These are phyloP conservation scores for Datura wrightii DNA, from an alignment of 257 asterid species.

Conservation along the genomic window DNA sequence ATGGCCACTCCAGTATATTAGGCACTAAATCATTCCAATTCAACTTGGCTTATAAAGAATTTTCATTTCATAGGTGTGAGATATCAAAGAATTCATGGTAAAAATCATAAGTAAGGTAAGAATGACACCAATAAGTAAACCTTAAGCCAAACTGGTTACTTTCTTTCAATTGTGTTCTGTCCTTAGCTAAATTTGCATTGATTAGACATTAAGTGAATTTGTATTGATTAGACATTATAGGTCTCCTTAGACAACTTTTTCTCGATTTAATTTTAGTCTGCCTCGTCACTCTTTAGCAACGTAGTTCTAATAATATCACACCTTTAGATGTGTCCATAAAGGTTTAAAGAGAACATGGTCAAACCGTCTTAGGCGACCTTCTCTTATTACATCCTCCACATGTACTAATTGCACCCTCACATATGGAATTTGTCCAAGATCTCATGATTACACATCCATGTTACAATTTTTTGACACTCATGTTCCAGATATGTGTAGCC, in stretches of 20 bases:
- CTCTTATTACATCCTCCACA: not conserved
- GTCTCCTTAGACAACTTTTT: not conserved
- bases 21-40: conserved; percentile 11
- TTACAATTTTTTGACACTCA: not conserved
- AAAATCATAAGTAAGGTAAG: not conserved
- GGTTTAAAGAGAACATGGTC: not conserved
- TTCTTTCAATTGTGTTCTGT: conserved; percentile 24
- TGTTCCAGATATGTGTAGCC: not conserved
- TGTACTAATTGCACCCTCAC: conserved; percentile 23
- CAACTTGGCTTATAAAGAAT: not conserved
- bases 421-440: not conserved
- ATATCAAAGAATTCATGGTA: not conserved
- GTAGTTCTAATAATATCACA: not conserved
- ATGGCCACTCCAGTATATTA: not conserved
- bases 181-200: not conserved
- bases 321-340: not conserved
- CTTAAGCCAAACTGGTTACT: not conserved
- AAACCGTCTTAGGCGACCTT: not conserved
- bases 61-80: not conserved
- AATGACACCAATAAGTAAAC: not conserved
- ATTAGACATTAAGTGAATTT: not conserved
- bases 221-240: not conserved
- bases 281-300: not conserved
- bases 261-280: not conserved
- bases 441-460: not conserved